phyloP scores from a whole-genome alignment of 2,329 filamentous ascomycete species.

The Aspergillus sp. region DNA sequence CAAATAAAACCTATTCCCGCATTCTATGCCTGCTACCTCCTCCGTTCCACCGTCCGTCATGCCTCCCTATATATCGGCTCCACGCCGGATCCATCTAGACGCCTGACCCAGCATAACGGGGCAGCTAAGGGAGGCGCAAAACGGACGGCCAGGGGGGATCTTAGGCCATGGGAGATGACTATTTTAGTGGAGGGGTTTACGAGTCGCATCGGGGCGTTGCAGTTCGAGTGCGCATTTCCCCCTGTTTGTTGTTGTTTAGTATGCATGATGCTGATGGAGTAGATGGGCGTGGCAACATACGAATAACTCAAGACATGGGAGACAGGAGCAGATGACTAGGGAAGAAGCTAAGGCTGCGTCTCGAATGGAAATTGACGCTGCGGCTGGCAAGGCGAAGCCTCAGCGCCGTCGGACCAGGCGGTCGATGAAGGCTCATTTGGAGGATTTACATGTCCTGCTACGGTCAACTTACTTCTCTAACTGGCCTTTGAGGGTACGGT shows the following conservation, averaged over 20 bases:
- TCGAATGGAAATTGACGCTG: constrained; percentile 26
- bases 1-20: constrained; percentile 63
- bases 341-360: constrained; percentile 2
- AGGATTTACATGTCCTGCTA: constrained; percentile 74
- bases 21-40: constrained; percentile 87
- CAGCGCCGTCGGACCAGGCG: constrained; percentile 44
- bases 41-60: constrained; percentile 71
- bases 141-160: constrained; percentile 59
- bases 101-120: constrained; percentile 89
- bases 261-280: constrained; percentile 1
- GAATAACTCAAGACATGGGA: constrained; percentile 69
- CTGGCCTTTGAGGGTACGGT: constrained; percentile 77
- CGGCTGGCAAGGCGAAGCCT: constrained; percentile 35
- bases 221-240: constrained; percentile 69
- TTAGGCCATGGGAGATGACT: constrained; percentile 89
- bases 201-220: constrained; percentile 75
- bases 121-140: constrained; percentile 70
- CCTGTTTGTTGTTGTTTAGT: background rate
- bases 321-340: constrained; percentile 44
- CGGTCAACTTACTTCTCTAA: constrained; percentile 69
- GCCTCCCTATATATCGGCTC: constrained; percentile 77
- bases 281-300: constrained; percentile 93
- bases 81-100: constrained; percentile 77
- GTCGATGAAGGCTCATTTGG: constrained; percentile 62
- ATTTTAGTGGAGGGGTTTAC: constrained; percentile 82